Base-by-base conservation (phyloP, 2,329 filamentous ascomycete species). In the Lomentospora prolificans region DNA sequence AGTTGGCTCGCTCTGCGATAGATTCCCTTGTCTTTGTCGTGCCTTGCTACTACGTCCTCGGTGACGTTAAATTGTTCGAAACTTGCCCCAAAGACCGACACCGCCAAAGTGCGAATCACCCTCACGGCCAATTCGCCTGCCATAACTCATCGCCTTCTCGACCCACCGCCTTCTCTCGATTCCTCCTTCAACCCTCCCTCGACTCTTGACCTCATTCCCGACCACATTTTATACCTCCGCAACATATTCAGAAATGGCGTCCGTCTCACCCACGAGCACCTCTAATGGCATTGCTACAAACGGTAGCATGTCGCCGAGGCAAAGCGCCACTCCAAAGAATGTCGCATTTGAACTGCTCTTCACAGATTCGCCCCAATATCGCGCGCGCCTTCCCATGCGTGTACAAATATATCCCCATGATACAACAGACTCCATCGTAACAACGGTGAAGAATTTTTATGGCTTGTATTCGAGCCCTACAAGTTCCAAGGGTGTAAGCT, bases 381-480 rank as follows among this genome's bases (percentile, higher is more conserved):
- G 83, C 63, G 87, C 86, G 72, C 85, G 88, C 66, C 76, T 91
- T 62, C 87, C 88, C n/a, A 85, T 92, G 82, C 79, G 87, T 65
- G 87, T 92, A 55, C 88, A 95, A 66, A 96, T 99, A 63, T 96
- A 87, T 66, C 89, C 89, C 50, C 91, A 97, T 71, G 94, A 99
- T 75, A 91, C 89, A 54, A 97, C 92, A 22, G 92, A 97, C 68
- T 96, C 91, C 33, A 99, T 99, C 73, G 89, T 97, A 61, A 94
- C 90, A 12, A 97, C 94, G 1, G 92, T 97, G 66, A 97, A 96
- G 80, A 97, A 96, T 76, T 97, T 97, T 75, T 97, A 96, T 68
- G 94, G 94, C 59, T 80, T 99, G 62, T 96, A 96, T 69, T 89
- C 92, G 61, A 85, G 82, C 59, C 76, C 78, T 33, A 73, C 72